Evolutionary conservation across 73 alveolate species (phyloP).

Genomic region (Symbiodinium pilosum): DNA sequence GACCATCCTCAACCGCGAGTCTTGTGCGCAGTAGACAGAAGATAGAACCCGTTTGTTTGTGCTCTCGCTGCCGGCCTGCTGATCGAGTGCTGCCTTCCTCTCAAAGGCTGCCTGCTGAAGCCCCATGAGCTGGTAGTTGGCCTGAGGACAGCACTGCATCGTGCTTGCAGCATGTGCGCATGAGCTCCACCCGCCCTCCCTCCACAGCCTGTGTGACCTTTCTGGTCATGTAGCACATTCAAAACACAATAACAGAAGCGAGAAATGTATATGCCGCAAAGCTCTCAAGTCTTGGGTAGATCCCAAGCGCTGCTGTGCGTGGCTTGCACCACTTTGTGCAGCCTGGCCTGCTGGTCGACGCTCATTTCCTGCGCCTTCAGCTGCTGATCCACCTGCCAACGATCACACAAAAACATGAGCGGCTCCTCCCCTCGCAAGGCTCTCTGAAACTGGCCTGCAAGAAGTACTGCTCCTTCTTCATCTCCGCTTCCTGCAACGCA

Average conservation of each 20-base stretch:
- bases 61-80: conserved; percentile 39
- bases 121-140: conserved; percentile 89
- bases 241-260: neutral
- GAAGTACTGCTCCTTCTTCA: conserved; percentile 79
- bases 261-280: too few relatives aligned
- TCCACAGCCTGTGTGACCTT: too few relatives aligned
- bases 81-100: conserved; percentile 59
- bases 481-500: conserved; percentile 26
- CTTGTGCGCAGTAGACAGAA: too few relatives aligned
- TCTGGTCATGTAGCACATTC: neutral
- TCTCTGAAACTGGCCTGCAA: conserved; percentile 9
- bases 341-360: conserved; percentile 70
- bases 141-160: neutral
- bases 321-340: too few relatives aligned
- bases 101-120: conserved; percentile 93
- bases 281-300: too few relatives aligned
- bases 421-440: too few relatives aligned
- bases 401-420: neutral
- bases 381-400: conserved; percentile 75
- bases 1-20: too few relatives aligned
- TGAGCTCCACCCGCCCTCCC: neutral
- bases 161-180: neutral
- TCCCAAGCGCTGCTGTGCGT: too few relatives aligned
- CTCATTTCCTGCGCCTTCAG: conserved; percentile 90
- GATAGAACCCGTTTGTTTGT: neutral